Evolutionary conservation across 2,329 filamentous ascomycete species (phyloP).

Genomic region (Celoporthe dispersa): DNA sequence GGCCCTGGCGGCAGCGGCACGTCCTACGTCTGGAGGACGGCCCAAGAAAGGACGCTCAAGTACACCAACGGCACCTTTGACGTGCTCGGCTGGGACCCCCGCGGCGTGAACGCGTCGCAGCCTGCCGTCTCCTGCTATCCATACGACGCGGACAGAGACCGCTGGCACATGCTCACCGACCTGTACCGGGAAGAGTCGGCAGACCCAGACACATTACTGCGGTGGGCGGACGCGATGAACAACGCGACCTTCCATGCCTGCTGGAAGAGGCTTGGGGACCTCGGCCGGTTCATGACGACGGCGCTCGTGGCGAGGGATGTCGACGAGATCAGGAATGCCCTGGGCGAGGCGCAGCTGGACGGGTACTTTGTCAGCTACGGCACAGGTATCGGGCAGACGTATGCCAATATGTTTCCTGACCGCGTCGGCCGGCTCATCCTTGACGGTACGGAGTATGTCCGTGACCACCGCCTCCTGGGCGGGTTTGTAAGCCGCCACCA

Average conservation of each 20-base stretch:
- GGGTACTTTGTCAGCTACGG: conserved; percentile 57
- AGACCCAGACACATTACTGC: conserved; percentile 44
- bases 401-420: conserved; percentile 54
- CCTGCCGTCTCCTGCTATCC: conserved; percentile 53
- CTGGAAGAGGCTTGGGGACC: conserved; percentile 47
- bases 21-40: conserved; percentile 43
- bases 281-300: conserved; percentile 52
- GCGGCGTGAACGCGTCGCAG: conserved; percentile 53
- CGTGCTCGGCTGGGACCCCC: conserved; percentile 59
- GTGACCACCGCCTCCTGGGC: conserved; percentile 49
- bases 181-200: conserved; percentile 45
- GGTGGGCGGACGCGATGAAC: conserved; percentile 51
- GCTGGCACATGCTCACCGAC: conserved; percentile 47
- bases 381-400: conserved; percentile 57
- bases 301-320: conserved; percentile 53
- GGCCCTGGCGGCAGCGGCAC: conserved; percentile 56
- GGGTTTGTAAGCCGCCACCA: conserved; percentile 43
- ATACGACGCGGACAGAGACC: conserved; percentile 49
- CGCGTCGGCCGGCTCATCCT: conserved; percentile 53
- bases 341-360: conserved; percentile 52
- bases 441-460: conserved; percentile 54
- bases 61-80: conserved; percentile 50
- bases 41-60: conserved; percentile 40
- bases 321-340: conserved; percentile 51
- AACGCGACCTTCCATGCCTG: conserved; percentile 50